These are phyloP conservation scores for Oidiodendron maius DNA, from an alignment of 495 filamentous ascomycete genomes.

Conservation along the genomic window DNA sequence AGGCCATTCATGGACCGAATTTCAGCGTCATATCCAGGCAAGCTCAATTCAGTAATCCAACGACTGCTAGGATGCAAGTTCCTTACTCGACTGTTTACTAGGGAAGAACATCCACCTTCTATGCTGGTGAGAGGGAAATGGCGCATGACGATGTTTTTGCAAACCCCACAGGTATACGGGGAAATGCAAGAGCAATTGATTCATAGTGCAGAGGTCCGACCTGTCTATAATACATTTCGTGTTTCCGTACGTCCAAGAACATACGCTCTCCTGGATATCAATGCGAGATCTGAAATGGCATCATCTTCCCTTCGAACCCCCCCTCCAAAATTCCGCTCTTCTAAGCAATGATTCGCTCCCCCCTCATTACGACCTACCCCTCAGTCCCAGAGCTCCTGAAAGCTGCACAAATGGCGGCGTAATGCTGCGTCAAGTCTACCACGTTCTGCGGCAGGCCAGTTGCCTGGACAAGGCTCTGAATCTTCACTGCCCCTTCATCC, in stretches of 20 bases:
- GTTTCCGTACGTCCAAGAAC: neutral
- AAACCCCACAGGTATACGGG: too few relatives aligned
- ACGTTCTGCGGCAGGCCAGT: constrained; percentile 90
- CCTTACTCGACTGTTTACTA: too few relatives aligned
- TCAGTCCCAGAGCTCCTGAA: constrained; percentile 95
- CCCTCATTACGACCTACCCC: constrained; percentile 38
- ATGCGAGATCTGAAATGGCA: neutral
- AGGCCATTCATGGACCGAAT: too few relatives aligned
- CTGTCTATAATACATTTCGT: neutral
- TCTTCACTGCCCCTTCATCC: constrained; percentile 95
- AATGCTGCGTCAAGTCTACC: constrained; percentile 91
- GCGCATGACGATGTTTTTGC: too few relatives aligned
- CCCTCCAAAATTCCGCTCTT: neutral
- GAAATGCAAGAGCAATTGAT: too few relatives aligned
- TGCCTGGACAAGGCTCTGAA: constrained; percentile 93
- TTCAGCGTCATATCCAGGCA: too few relatives aligned
- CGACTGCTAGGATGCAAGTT: too few relatives aligned
- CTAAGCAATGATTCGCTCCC: neutral
- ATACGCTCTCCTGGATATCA: neutral
- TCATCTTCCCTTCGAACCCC: neutral
- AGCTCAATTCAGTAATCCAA: too few relatives aligned
- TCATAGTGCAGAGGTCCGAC: too few relatives aligned
- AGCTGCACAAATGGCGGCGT: constrained; percentile 86
- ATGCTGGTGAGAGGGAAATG: too few relatives aligned
- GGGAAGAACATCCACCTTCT: too few relatives aligned